Percentiles rank a stretch among this genome's conserved stretches.
These are phyloP conservation scores for Curvularia sp. DNA, from an alignment of 2,329 filamentous ascomycete genomes.

Conservation along the genomic window DNA sequence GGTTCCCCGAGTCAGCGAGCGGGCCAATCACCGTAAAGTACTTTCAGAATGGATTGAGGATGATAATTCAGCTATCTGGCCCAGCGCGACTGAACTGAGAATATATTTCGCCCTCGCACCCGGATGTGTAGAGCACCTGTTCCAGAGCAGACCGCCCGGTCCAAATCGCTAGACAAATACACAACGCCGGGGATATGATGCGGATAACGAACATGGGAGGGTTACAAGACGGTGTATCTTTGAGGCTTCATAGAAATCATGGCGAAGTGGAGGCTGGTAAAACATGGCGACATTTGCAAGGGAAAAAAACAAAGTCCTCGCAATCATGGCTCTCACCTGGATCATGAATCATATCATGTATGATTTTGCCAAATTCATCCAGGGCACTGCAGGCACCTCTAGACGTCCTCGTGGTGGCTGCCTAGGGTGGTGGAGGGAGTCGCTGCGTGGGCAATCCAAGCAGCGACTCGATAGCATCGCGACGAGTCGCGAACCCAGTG, in stretches of 20 bases:
- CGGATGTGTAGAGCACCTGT: conserved; percentile 23
- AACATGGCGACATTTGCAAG: conserved; percentile 35
- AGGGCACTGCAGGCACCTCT: conserved; percentile 20
- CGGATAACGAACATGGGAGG: conserved; percentile 43
- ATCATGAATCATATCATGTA: conserved; percentile 38
- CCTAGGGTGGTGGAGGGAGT: conserved; percentile 10
- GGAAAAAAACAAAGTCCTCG: conserved; percentile 28
- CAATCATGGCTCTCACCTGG: conserved; percentile 29
- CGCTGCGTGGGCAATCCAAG: conserved; percentile 13
- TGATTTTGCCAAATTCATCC: conserved; percentile 26
- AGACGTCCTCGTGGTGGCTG: conserved; percentile 17
- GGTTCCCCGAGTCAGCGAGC: conserved; percentile 7
- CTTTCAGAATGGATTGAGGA: conserved; percentile 20
- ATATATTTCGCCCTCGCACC: conserved; percentile 22
- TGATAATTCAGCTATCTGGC: conserved; percentile 38
- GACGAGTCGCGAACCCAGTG: conserved; percentile 9
- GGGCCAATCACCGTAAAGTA: conserved; percentile 4
- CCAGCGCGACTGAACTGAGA: conserved; percentile 26
- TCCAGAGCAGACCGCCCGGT: conserved; percentile 28
- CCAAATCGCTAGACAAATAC: conserved; percentile 39
- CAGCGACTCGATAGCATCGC: conserved; percentile 15
- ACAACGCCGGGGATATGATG: conserved; percentile 53
- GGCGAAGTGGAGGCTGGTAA: conserved; percentile 36
- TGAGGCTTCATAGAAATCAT: conserved; percentile 49
- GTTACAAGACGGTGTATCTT: conserved; percentile 54